phyloP scores from a whole-genome alignment of 768 basidiomycete genomes.

The Phaeotremella skinneri region DNA sequence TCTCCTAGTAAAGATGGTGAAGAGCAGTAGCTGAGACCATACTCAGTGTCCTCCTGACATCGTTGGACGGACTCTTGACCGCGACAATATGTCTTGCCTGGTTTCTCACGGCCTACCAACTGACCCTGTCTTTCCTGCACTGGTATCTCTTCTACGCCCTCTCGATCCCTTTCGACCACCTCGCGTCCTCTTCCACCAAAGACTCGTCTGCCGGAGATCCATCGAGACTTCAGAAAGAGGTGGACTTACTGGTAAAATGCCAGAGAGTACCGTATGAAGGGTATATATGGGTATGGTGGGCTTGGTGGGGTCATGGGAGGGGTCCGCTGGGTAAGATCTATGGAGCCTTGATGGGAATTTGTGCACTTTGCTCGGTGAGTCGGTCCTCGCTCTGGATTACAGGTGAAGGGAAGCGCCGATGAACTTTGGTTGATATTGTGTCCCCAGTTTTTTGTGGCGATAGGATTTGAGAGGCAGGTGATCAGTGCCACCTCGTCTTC shows the following conservation, averaged over 20 bases:
- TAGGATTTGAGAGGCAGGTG: slow-evolving; percentile 26
- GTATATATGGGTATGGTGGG: slow-evolving; percentile 44
- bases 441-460: slow-evolving; percentile 22
- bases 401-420: no score
- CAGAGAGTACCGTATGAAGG: slow-evolving; percentile 43
- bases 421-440: no score
- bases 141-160: slow-evolving; percentile 43
- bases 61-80: slow-evolving; percentile 17
- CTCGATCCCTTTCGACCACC: slow-evolving; percentile 32
- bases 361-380: slow-evolving; percentile 32
- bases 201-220: slow-evolving; percentile 77
- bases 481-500: slow-evolving; percentile 12
- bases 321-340: slow-evolving; percentile 30
- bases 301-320: slow-evolving; percentile 39
- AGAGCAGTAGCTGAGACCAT: background rate
- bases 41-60: slow-evolving; percentile 16
- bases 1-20: slow-evolving; percentile 11
- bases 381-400: background rate
- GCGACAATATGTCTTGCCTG: slow-evolving; percentile 31
- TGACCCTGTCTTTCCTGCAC: slow-evolving; percentile 32
- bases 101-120: slow-evolving; percentile 25
- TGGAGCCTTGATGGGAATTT: slow-evolving; percentile 10
- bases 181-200: slow-evolving; percentile 57
- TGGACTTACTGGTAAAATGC: slow-evolving; percentile 45
- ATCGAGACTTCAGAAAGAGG: slow-evolving; percentile 54